Percentiles rank a stretch among this genome's conserved stretches.
phyloP scores from a whole-genome alignment of 345 rosid species.

The Citrus trifoliata region DNA sequence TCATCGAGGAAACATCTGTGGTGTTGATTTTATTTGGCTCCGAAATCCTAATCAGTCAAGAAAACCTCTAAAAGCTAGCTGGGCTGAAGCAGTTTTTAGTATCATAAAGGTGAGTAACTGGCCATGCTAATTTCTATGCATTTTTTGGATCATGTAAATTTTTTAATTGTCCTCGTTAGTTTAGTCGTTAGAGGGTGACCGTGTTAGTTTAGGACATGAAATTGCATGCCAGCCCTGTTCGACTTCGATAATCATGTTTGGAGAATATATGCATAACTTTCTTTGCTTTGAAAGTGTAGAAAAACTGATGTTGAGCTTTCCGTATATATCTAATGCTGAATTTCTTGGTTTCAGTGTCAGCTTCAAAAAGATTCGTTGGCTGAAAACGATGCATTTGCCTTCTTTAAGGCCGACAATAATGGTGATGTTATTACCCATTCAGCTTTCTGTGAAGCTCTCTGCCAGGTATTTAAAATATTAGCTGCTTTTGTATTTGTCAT shows the following conservation, averaged over 20 bases:
- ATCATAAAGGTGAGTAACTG: constrained; percentile 51
- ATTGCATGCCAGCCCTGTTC: neutral
- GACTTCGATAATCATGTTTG: neutral
- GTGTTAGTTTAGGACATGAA: neutral
- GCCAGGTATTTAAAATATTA: constrained; percentile 39
- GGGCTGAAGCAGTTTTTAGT: constrained; percentile 74
- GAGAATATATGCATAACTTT: neutral
- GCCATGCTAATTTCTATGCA: constrained; percentile 1
- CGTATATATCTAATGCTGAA: neutral
- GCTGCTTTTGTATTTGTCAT: neutral
- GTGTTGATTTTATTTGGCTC: constrained; percentile 98
- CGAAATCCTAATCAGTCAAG: constrained; percentile 55
- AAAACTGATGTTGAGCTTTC: neutral
- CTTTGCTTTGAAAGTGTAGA: neutral
- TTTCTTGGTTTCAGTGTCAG: constrained; percentile 46
- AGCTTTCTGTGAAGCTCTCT: constrained; percentile 61
- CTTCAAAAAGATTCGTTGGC: constrained; percentile 54
- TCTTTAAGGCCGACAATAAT: constrained; percentile 49
- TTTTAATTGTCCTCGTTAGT: neutral
- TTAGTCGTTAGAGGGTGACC: neutral
- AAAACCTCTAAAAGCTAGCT: constrained; percentile 57
- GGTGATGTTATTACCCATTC: constrained; percentile 50
- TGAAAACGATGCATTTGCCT: constrained; percentile 56
- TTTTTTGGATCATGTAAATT: neutral
- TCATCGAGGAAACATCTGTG: constrained; percentile 95